phyloP scores from a whole-genome alignment of 139 green algal genomes.

The Pleodorina starrii region DNA sequence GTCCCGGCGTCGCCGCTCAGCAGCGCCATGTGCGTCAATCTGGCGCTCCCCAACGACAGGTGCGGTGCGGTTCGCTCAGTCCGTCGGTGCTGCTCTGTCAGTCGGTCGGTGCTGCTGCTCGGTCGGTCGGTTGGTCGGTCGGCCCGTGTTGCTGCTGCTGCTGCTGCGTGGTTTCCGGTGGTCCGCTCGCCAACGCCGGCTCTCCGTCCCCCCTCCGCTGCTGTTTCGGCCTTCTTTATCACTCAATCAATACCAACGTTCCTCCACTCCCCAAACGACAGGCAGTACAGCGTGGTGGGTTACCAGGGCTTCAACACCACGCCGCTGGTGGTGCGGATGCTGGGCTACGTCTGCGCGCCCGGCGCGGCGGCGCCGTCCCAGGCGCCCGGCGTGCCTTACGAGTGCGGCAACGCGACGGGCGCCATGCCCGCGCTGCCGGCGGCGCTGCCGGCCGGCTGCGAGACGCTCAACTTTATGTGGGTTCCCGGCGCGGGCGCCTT shows the following conservation, averaged over 20 bases:
- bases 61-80: too few species aligned
- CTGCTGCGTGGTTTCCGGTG: too few species aligned
- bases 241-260: too few species aligned
- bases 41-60: constrained; percentile 26
- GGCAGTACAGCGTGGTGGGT: background rate
- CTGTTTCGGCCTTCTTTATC: too few species aligned
- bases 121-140: too few species aligned
- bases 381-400: background rate
- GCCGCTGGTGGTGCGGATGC: background rate
- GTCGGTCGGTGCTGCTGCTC: too few species aligned
- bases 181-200: too few species aligned
- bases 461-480: constrained; percentile 37
- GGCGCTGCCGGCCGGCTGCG: constrained; percentile 29
- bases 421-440: background rate
- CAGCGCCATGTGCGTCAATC: constrained; percentile 16
- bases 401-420: background rate
- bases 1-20: background rate
- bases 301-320: constrained; percentile 42
- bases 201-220: too few species aligned
- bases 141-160: too few species aligned
- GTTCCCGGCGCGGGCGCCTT: background rate
- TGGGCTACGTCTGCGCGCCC: constrained; percentile 22
- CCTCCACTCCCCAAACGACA: too few species aligned
- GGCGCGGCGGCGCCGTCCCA: background rate
- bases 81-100: too few species aligned